These are phyloP conservation scores for Punctularia strigosozonata DNA, from an alignment of 768 basidiomycete species.

Conservation along the genomic window DNA sequence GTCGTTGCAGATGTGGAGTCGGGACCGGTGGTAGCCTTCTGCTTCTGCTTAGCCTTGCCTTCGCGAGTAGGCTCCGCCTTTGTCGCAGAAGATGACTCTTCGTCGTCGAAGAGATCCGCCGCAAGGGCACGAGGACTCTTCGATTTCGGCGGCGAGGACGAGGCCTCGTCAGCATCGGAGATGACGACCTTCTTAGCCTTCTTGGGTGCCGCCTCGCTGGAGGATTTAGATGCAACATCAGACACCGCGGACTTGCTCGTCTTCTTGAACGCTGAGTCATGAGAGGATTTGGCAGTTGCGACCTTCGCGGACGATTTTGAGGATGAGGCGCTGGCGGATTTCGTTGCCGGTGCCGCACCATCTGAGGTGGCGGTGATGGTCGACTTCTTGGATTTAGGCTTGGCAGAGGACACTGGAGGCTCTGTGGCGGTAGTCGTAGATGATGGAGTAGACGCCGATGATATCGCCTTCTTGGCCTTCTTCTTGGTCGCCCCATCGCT, in stretches of 20 bases:
- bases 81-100: neutral
- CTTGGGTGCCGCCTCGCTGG: neutral
- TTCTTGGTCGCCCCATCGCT: slow-evolving; percentile 6
- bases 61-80: slow-evolving; percentile 5
- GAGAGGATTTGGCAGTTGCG: too few relatives aligned
- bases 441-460: too few relatives aligned
- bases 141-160: slow-evolving; percentile 1
- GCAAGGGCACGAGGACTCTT: slow-evolving; percentile 13
- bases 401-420: slow-evolving; percentile 18
- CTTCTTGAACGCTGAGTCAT: neutral
- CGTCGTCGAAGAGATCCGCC: slow-evolving; percentile 15
- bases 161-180: neutral
- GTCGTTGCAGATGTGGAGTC: neutral
- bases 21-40: slow-evolving; percentile 6
- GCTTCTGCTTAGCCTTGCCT: slow-evolving; percentile 8
- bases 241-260: neutral
- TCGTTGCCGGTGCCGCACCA: neutral
- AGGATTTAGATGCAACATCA: neutral
- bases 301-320: neutral
- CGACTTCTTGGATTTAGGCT: neutral
- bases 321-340: neutral
- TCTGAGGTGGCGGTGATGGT: neutral
- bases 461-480: slow-evolving; percentile 9
- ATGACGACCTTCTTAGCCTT: slow-evolving; percentile 6
- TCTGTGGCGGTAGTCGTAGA: slow-evolving; percentile 25